Evolutionary conservation across 1,139 yeast genomes (phyloP).

Genomic region (Scheffersomyces parashehatae): DNA sequence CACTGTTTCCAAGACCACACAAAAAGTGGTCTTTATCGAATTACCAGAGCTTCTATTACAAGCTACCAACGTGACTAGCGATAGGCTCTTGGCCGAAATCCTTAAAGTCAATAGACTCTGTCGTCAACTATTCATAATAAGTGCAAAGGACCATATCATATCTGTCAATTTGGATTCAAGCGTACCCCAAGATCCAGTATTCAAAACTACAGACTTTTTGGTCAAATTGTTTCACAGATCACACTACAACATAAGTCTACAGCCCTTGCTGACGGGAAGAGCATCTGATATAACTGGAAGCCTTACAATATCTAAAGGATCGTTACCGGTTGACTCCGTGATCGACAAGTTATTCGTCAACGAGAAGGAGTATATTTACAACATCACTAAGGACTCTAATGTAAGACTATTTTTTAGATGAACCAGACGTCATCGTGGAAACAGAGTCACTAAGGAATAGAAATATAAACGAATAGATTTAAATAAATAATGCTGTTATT

Average conservation of each 20-base stretch:
- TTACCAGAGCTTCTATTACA: constrained; percentile 52
- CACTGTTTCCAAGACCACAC: constrained; percentile 1
- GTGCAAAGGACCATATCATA: constrained; percentile 40
- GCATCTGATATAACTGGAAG: constrained; percentile 84
- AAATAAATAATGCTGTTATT: neutral
- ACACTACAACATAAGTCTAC: constrained; percentile 50
- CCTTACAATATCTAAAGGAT: constrained; percentile 57
- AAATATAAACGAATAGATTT: constrained; percentile 1
- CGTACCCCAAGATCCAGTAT: constrained; percentile 31
- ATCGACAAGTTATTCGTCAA: constrained; percentile 26
- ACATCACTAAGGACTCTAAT: constrained; percentile 56
- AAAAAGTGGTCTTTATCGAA: constrained; percentile 41
- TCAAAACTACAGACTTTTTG: constrained; percentile 46
- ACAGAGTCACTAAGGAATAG: neutral
- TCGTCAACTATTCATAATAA: constrained; percentile 34
- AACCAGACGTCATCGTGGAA: constrained; percentile 4
- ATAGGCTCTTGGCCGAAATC: constrained; percentile 36
- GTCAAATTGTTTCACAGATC: constrained; percentile 53
- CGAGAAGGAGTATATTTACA: constrained; percentile 68
- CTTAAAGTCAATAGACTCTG: constrained; percentile 35
- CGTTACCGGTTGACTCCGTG: constrained; percentile 25
- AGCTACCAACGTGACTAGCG: constrained; percentile 35
- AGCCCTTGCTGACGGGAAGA: constrained; percentile 75
- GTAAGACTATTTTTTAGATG: constrained; percentile 47
- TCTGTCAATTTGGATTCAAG: constrained; percentile 33